A percentile compares a stretch with the other conserved stretches of the same genome.
Conservation (phyloP, 2,329 filamentous ascomycete genomes). For the Fusarium fujikuroi region DNA sequence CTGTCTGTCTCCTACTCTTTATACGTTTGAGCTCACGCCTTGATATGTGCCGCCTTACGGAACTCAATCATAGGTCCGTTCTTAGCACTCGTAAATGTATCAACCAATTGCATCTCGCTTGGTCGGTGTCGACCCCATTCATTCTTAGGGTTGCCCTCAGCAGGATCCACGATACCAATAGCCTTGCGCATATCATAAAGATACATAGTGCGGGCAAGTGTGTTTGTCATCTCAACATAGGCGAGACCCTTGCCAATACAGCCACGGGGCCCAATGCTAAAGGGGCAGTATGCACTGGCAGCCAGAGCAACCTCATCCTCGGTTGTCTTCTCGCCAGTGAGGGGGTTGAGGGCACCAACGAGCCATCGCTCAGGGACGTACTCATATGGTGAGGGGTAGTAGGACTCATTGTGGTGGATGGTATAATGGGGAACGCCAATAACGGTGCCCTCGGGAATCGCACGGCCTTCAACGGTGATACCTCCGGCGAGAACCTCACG, state of each 20-base stretch:
- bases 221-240: conserved; percentile 73
- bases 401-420: conserved; percentile 72
- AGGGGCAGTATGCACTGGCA: conserved; percentile 78
- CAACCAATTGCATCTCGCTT: conserved; percentile 74
- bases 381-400: conserved; percentile 68
- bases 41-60: conserved; percentile 44
- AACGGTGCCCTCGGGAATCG: conserved; percentile 68
- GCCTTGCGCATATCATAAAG: conserved; percentile 69
- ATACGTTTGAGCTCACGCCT: not conserved
- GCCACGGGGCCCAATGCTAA: conserved; percentile 74
- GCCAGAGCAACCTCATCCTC: conserved; percentile 65
- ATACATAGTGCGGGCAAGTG: conserved; percentile 69
- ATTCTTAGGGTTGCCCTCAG: conserved; percentile 60
- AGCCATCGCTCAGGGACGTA: conserved; percentile 76
- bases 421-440: conserved; percentile 75
- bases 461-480: conserved; percentile 62
- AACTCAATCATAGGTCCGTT: conserved; percentile 77
- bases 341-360: conserved; percentile 55
- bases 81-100: conserved; percentile 80
- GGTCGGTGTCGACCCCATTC: conserved; percentile 66
- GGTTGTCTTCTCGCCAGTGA: conserved; percentile 53
- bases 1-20: not conserved
- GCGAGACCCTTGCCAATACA: conserved; percentile 79
- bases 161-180: conserved; percentile 60
- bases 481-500: conserved; percentile 68